Base-by-base conservation (phyloP, 352 stramenopile genomes). In the Phytophthora citricola region DNA sequence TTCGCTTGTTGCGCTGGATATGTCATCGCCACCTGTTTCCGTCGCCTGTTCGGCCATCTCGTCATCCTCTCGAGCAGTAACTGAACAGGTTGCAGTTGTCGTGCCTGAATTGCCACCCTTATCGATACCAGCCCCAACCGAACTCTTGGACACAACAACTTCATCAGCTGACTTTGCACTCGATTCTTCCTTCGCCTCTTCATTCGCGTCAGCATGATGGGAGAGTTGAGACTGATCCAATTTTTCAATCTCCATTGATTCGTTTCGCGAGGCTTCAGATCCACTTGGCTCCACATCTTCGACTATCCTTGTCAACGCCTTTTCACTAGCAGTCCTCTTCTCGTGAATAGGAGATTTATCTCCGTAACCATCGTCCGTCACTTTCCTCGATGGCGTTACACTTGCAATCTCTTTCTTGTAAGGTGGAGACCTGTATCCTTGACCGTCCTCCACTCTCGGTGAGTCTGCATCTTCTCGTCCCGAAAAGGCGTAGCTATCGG, bases 401-500 rank as follows among this genome's bases (percentile, higher is more conserved):
- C n/a, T 44, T 26, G 17, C 45, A 39, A 41, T 12, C 15, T 73
- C 48, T 24, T 20, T 64, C 32, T 51, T 73, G 29, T 40, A 29
- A 44, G 32, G 20, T 7, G 38, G 29, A 44, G 44, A 61, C 15
- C 40, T 58, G 34, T 57, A 11, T 49, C 44, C 58, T 6, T 69
- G 57, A 43, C 60, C 49, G 20, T 63, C 43, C 1, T 32, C 66
- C 57, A 39, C 15, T 44, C 50, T 49, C 11, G 38, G 41, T 11
- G 29, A 63, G 1, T 62, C 51, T 15, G 34, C 43, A n/a, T 68
- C 67, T 31, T 69, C 79, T 10, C 63, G n/a, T n/a, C n/a, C n/a
- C n/a, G 48, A 75, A 9, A 66, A 66, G 4, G 58, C 55, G 39
- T 64, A 46, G 55, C 64, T 78, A 15, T 75, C 72, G 54, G 56